Conservation (phyloP, 2,329 filamentous ascomycete genomes). For the Alternaria novae-zelandiae region DNA sequence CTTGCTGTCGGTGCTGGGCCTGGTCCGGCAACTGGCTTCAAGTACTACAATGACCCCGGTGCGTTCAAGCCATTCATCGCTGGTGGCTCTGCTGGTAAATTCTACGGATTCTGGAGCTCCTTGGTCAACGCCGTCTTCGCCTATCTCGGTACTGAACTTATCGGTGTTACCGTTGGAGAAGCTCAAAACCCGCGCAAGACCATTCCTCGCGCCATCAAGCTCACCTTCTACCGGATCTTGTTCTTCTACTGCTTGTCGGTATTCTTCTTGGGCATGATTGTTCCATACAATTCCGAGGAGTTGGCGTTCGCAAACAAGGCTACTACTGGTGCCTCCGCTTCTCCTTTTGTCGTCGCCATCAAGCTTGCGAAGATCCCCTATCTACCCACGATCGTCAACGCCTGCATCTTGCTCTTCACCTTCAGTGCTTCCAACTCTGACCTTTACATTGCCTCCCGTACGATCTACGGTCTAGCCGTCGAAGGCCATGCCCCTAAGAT, state of each 20-base stretch:
- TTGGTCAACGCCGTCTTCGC: constrained; percentile 81
- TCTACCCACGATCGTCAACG: constrained; percentile 74
- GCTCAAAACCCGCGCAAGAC: constrained; percentile 79
- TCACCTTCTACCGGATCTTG: constrained; percentile 82
- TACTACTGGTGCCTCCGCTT: constrained; percentile 60
- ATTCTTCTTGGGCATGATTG: constrained; percentile 76
- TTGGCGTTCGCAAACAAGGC: constrained; percentile 66
- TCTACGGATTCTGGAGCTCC: constrained; percentile 66
- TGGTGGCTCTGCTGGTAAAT: constrained; percentile 46
- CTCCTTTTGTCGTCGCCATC: constrained; percentile 79
- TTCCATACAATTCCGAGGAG: constrained; percentile 70
- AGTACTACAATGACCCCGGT: constrained; percentile 54
- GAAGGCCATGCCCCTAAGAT: constrained; percentile 75
- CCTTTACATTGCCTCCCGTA: constrained; percentile 75
- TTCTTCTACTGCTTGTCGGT: constrained; percentile 80
- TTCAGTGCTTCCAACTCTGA: constrained; percentile 80
- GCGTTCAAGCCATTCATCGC: constrained; percentile 52
- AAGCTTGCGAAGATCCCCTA: constrained; percentile 65
- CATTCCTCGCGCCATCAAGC: constrained; percentile 77
- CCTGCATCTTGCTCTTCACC: constrained; percentile 75
- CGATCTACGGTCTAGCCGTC: constrained; percentile 73
- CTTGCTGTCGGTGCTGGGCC: constrained; percentile 54
- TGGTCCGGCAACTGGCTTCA: constrained; percentile 51
- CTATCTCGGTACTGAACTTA: constrained; percentile 73
- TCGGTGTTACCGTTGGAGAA: constrained; percentile 79